Base-by-base conservation (phyloP, 2,329 filamentous ascomycete species). In the Colletotrichum falcatum region DNA sequence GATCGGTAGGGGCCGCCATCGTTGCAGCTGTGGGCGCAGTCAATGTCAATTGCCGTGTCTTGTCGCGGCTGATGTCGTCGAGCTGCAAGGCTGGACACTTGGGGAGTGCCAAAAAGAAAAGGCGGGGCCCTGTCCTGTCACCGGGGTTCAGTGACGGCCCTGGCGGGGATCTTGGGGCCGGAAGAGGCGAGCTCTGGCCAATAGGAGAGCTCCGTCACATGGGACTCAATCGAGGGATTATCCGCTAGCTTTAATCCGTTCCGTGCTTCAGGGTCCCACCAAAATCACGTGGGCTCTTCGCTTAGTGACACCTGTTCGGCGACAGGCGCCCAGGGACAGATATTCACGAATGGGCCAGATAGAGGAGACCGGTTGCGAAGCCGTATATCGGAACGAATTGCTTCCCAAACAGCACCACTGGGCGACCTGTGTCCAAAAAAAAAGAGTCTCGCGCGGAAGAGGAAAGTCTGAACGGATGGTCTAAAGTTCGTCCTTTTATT, bases 1-100 rank as follows among this genome's bases (percentile, higher is more conserved):
- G 91, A 77, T 98, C 95, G 81, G 88, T 92, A 76, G 87, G 83
- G 69, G 88, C 85, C 75, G 92, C 85, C 87, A 92, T 94, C 71
- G 78, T 84, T 75, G 75, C 75, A 74, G 72, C 65, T 67, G 56
- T 54, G n/a, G 42, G 44, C 56, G 35, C 35, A 37, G 55, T 66
- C 66, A 53, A 61, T 51, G 44, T 54, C 42, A 51, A 44, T 61
- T 42, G 61, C 63, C 35, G 68, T 61, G 61, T 73, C 53, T 65
- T 61, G 72, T 76, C 70, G 73, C 74, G 70, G 73, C 71, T 62
- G 42, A 5, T 72, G 49, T 68, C 65, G 11, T 51, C 46, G 61
- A 53, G 69, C 61, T 72, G 70, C 72, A 72, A 73, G 66, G 72
- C 72, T 73, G 72, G 65, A 61, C 39, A 68, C 51, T 55, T 70